Evolutionary conservation across 177 flowering plant species (phyloP), one percentile per base, ranked within the genome.

Genomic region (Telopea speciosissima): DNA sequence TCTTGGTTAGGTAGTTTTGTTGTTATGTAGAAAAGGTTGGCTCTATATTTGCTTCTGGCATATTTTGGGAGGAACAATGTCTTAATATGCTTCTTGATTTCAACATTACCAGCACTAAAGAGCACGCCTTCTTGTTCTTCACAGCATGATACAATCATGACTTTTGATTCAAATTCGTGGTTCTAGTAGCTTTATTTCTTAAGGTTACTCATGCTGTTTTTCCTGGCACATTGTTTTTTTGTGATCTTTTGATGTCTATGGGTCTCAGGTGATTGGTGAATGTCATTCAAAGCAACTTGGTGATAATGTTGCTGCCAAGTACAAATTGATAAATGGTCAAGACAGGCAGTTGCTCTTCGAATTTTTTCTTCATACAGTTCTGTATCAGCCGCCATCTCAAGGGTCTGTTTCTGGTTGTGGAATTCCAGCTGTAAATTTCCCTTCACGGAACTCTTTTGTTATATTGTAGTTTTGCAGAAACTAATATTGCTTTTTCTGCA

Each of bases 261-360:
- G 74, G 64, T 71, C 81, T 73, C 78, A 94, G 98, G 95, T 88
- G 63, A 87, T 92, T 78, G 97, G 98, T 45, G 95, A 94, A 76
- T 92, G 92, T 69, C 95, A 94, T 81, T 81, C 89, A 70, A 78
- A 74, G 79, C 59, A 67, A 70, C 75, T 90, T 76, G 81, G 76
- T 65, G 90, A 83, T 61, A 88, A 85, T 65, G 74, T 83, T 81
- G 87, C 85, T 79, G 81, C 76, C 72, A 86, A 85, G 73, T 92
- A 90, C 77, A 86, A 62, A 85, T 54, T 49, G 68, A 67, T 86
- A 24, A 76, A 70, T 62, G 82, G 88, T 63, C 79, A 67, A 78
- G 92, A 88, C 68, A 63, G 64, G 66, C 87, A 80, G 61, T 67
- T 88, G 68, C 88, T 94, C 81, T 68, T 87, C 71, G 97, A 94